These are phyloP conservation scores for Tephrocybe sp. DNA, from an alignment of 768 basidiomycete genomes.

Conservation along the genomic window DNA sequence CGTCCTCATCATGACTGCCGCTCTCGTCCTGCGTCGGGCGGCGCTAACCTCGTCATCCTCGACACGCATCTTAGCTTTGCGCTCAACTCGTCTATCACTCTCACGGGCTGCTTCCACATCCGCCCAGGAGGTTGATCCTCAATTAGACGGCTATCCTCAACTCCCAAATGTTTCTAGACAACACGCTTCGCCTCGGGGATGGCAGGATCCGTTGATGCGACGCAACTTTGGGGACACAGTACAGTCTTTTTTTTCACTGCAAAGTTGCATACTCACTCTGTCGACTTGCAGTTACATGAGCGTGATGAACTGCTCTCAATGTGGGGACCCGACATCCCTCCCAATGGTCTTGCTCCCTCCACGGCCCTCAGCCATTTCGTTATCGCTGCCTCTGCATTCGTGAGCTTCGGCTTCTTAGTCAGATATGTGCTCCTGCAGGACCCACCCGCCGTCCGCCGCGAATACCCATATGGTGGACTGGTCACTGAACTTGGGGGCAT, in stretches of 20 bases:
- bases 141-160: constrained; percentile 70
- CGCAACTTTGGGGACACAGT: constrained; percentile 83
- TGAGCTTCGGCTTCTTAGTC: constrained; percentile 57
- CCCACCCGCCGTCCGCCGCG: constrained; percentile 62
- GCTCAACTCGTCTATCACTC: constrained; percentile 7
- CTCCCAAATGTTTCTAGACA: constrained; percentile 69
- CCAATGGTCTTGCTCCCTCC: constrained; percentile 42
- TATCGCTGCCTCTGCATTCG: constrained; percentile 59
- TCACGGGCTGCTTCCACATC: constrained; percentile 33
- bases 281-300: constrained; percentile 63
- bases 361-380: constrained; percentile 65
- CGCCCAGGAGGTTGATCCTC: constrained; percentile 52
- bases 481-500: constrained; percentile 76
- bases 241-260: constrained; percentile 4
- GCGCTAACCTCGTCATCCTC: constrained; percentile 28
- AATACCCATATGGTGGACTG: constrained; percentile 76
- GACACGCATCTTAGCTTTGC: constrained; percentile 16
- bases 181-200: constrained; percentile 58
- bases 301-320: constrained; percentile 78
- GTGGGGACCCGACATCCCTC: constrained; percentile 83
- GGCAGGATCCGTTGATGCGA: constrained; percentile 75
- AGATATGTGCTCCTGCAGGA: constrained; percentile 57
- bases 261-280: constrained; percentile 11
- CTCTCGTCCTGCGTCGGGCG: constrained; percentile 37
- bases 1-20: constrained; percentile 31